phyloP scores from a whole-genome alignment of 2,329 filamentous ascomycete species.

The Fusarium newnesense region DNA sequence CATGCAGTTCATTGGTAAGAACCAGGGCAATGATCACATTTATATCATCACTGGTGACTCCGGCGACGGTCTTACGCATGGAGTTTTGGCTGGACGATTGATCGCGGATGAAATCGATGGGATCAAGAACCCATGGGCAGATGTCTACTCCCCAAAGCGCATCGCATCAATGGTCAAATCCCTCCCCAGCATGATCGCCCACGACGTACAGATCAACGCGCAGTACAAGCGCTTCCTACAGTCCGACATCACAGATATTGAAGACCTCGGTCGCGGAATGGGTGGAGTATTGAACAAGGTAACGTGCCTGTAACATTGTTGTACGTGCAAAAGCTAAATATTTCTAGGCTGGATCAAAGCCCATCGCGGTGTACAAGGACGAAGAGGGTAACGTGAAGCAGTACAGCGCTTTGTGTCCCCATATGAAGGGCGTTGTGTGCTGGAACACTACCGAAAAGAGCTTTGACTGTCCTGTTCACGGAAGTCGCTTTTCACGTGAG shows the following conservation, averaged over 20 bases:
- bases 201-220: conserved; percentile 65
- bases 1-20: conserved; percentile 66
- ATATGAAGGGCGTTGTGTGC: conserved; percentile 65
- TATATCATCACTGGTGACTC: conserved; percentile 68
- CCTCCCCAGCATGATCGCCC: conserved; percentile 56
- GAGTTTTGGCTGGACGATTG: conserved; percentile 61
- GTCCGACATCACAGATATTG: conserved; percentile 66
- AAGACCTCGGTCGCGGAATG: conserved; percentile 59
- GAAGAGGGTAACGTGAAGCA: conserved; percentile 60
- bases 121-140: conserved; percentile 59
- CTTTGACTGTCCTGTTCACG: conserved; percentile 64
- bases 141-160: conserved; percentile 62
- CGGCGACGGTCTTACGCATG: conserved; percentile 67
- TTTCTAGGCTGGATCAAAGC: conserved; percentile 46
- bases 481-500: conserved; percentile 49
- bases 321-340: neutral
- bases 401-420: conserved; percentile 66
- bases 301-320: neutral
- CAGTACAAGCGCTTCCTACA: conserved; percentile 66
- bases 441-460: conserved; percentile 65
- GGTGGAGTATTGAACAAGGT: conserved; percentile 64
- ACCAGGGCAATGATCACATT: conserved; percentile 61
- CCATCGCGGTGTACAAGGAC: conserved; percentile 66
- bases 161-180: conserved; percentile 56
- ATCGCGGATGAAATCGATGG: conserved; percentile 65